Evolutionary conservation across 768 basidiomycete genomes (phyloP), one percentile per base, ranked within the genome.

Genomic region (Tricholomella constricta): DNA sequence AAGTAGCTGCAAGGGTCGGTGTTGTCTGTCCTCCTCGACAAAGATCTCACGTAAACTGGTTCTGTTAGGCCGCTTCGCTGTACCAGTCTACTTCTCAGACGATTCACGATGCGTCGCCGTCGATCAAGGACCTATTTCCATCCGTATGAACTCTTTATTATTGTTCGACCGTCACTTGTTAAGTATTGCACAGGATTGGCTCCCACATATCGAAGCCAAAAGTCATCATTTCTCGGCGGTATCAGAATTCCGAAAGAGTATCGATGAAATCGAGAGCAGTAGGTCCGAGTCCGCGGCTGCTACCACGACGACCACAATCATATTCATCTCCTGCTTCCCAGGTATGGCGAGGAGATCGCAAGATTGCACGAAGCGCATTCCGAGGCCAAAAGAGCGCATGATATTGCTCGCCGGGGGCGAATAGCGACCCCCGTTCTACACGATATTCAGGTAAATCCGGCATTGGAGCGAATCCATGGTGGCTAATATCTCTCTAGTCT

Each of bases 281-380:
- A 81, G 80, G 88, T 89, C 53, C 55, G 78, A 60, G 38, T 53
- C 27, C 2, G 22, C 14, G 20, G 40, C 32, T 37, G 35, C 41
- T 34, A 20, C 35, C 23, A 6, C 19, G 19, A 44, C 43, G 44
- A 19, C 29, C 26, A 19, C 29, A 25, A 25, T 42, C 37, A 34
- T 31, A 52, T 56, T 53, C 59, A 36, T 49, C n/a, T 52, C 45
- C 51, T 7, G 46, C 49, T 35, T 53, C 48, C 9, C 59, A 94
- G 94, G 60, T 98, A 97, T 64, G 96, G 96, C 1, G 71, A 85
- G 20, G 94, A 98, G 70, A 76, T 98, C 34, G 88, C 88, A 2
- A 82, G 95, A 6, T 74, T 98, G 12, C 68, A 75, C 17, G 75
- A 87, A 26, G 93, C 94, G 2, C 83, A 83, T 32, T 65, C 66